A percentile compares a stretch with the other conserved stretches of the same genome.
Evolutionary conservation across 495 filamentous ascomycete species (phyloP).

Genomic region (Geoglossum glabrum): DNA sequence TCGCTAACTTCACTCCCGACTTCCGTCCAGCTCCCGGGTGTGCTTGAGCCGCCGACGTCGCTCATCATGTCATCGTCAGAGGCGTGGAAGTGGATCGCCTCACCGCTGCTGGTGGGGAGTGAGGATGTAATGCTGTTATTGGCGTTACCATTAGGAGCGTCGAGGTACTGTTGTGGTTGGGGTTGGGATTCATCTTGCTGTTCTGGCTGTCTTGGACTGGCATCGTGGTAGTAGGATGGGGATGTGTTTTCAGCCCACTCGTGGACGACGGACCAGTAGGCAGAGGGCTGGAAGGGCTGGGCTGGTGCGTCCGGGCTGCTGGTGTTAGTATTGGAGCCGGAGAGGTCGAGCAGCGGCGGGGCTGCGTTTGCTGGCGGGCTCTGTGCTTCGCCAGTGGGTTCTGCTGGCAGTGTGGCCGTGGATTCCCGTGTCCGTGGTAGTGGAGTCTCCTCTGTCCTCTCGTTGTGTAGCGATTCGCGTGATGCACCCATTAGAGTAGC

Average conservation of each 20-base stretch:
- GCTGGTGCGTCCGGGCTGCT: not conserved
- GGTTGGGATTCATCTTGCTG: not conserved
- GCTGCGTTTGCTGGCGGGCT: not conserved
- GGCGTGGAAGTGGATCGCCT: constrained; percentile 12
- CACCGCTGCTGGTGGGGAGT: constrained; percentile 1
- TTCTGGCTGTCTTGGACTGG: not conserved
- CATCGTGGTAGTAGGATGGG: constrained; percentile 4
- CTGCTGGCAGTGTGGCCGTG: not conserved
- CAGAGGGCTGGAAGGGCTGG: not conserved
- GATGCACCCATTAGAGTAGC: not conserved
- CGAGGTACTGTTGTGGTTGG: not conserved
- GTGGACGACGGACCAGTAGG: constrained; percentile 14
- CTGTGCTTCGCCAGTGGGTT: not conserved
- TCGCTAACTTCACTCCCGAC: constrained; percentile 54
- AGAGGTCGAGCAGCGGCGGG: not conserved
- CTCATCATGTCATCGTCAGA: constrained; percentile 40
- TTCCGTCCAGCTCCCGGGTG: constrained; percentile 59
- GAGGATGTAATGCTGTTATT: not conserved
- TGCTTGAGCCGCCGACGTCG: constrained; percentile 39
- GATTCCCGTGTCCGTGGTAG: not conserved
- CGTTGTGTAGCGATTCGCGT: not conserved
- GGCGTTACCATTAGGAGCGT: not conserved
- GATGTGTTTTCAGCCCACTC: constrained; percentile 14
- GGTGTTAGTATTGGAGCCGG: not conserved
- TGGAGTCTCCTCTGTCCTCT: not conserved